Evolutionary conservation across 345 rosid species (phyloP).

Genomic region (Camelina neglecta): DNA sequence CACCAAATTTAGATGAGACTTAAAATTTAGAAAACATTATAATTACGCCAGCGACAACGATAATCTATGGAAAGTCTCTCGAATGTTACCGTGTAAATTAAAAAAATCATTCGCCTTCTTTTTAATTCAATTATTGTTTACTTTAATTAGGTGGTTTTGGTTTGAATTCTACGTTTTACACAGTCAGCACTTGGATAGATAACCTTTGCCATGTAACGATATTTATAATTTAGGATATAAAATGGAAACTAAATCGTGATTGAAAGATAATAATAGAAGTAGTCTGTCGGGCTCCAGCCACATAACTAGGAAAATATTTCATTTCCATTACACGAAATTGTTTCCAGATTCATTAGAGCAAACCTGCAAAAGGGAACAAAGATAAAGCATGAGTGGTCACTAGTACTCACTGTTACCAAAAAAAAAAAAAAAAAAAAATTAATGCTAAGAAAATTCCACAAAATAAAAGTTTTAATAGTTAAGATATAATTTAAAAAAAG

Average conservation of each 20-base stretch:
- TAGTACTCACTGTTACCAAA: background rate
- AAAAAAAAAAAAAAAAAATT: background rate
- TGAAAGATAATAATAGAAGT: constrained; percentile 15
- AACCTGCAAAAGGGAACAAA: constrained; percentile 28
- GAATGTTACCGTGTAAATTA: constrained; percentile 27
- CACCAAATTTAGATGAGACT: constrained; percentile 38
- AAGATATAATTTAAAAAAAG: constrained; percentile 21
- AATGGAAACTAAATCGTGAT: constrained; percentile 18
- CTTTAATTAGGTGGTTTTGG: constrained; percentile 35
- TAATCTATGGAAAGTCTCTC: constrained; percentile 19
- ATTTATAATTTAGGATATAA: background rate
- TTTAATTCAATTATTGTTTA: constrained; percentile 23
- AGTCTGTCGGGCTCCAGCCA: constrained; percentile 18
- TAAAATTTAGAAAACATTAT: constrained; percentile 25
- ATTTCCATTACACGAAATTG: background rate
- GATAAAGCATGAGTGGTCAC: constrained; percentile 47
- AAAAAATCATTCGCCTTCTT: constrained; percentile 23
- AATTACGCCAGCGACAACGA: constrained; percentile 35
- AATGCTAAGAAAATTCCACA: constrained; percentile 27
- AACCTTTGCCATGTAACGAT: constrained; percentile 1
- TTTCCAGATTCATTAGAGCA: constrained; percentile 22
- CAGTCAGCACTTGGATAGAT: constrained; percentile 18
- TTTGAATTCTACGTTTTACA: constrained; percentile 38
- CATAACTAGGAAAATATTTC: background rate
- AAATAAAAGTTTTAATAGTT: background rate